phyloP scores from a whole-genome alignment of 2,329 filamentous ascomycete genomes.

The Cladorrhinum sp. region DNA sequence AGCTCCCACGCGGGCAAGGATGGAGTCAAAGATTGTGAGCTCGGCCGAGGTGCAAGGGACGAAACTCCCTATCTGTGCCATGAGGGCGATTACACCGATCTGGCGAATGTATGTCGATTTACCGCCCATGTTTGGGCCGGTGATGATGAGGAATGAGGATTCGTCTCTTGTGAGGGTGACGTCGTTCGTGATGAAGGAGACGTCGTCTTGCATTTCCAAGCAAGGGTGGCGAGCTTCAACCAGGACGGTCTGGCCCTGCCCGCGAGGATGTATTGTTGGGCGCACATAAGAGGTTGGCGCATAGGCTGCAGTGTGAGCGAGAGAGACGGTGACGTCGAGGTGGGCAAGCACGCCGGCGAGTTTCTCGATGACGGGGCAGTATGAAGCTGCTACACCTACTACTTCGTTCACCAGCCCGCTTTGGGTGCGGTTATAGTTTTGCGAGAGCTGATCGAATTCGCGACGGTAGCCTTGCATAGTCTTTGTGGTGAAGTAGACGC shows the following conservation, averaged over 20 bases:
- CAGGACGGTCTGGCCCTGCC: constrained; percentile 83
- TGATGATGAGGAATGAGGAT: constrained; percentile 94
- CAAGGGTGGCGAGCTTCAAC: constrained; percentile 93
- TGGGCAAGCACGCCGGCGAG: constrained; percentile 87
- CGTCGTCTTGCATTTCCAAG: constrained; percentile 97
- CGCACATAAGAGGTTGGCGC: constrained; percentile 89
- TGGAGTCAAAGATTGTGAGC: constrained; percentile 93
- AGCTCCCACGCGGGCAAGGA: constrained; percentile 91
- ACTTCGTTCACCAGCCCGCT: constrained; percentile 88
- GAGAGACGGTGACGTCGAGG: constrained; percentile 89
- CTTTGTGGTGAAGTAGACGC: constrained; percentile 93
- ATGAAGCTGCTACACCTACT: constrained; percentile 87
- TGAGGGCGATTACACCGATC: constrained; percentile 91
- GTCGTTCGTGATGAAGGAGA: constrained; percentile 98
- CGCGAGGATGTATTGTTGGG: constrained; percentile 84
- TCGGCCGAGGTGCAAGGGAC: constrained; percentile 90
- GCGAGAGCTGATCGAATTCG: constrained; percentile 89
- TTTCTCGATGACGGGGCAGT: constrained; percentile 87
- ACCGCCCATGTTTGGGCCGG: constrained; percentile 97
- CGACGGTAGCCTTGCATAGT: constrained; percentile 75
- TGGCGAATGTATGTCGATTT: constrained; percentile 98
- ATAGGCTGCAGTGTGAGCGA: constrained; percentile 90
- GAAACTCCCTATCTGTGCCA: constrained; percentile 96
- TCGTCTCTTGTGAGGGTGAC: constrained; percentile 73
- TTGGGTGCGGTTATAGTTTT: constrained; percentile 94